These are phyloP conservation scores for Diaporthe eres DNA, from an alignment of 2,329 filamentous ascomycete species.

Conservation along the genomic window DNA sequence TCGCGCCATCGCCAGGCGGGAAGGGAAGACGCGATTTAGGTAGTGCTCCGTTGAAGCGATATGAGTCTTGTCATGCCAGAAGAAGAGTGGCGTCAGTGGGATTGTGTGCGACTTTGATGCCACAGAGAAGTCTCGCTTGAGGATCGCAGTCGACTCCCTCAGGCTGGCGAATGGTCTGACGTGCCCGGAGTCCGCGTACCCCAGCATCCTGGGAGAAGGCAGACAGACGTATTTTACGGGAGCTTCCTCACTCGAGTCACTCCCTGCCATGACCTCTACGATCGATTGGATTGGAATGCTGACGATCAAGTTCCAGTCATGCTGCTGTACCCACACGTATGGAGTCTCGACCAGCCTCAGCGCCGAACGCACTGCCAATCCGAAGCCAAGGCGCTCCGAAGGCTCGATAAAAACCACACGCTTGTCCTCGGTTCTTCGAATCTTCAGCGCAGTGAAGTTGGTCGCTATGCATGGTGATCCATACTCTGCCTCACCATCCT, in stretches of 20 bases:
- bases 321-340: conserved; percentile 71
- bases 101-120: conserved; percentile 46
- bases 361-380: conserved; percentile 66
- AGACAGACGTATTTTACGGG: conserved; percentile 69
- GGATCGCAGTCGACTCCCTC: conserved; percentile 55
- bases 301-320: conserved; percentile 66
- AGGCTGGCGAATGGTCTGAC: conserved; percentile 60
- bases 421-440: conserved; percentile 52
- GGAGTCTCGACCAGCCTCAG: conserved; percentile 61
- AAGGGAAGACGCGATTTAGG: conserved; percentile 63
- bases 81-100: conserved; percentile 68
- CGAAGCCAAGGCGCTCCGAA: conserved; percentile 63
- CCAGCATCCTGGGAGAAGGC: conserved; percentile 65
- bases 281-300: conserved; percentile 61
- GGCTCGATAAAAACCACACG: conserved; percentile 65
- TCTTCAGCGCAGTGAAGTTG: conserved; percentile 53
- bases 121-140: conserved; percentile 57
- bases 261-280: conserved; percentile 60
- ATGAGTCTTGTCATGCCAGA: conserved; percentile 73
- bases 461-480: conserved; percentile 54
- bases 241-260: conserved; percentile 45
- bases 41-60: conserved; percentile 65
- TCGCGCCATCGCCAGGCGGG: conserved; percentile 62
- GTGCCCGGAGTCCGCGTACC: conserved; percentile 63
- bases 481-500: conserved; percentile 60